Evolutionary conservation across 225 moss, liverwort and hornwort species (phyloP).

Genomic region (Anthoceros angustus): DNA sequence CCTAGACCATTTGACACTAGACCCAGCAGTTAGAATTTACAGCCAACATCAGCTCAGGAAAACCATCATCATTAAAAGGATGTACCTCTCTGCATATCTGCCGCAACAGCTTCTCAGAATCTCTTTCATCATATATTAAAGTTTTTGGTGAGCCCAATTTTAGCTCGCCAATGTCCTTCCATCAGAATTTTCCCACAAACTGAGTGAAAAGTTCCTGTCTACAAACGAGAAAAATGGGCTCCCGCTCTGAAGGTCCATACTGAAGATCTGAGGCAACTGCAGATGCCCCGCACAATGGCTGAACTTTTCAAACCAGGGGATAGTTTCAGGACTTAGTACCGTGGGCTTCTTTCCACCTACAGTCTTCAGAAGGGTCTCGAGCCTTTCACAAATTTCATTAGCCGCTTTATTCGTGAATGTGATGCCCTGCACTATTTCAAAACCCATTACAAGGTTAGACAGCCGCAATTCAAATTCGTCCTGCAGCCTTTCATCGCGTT

Average conservation of each 20-base stretch:
- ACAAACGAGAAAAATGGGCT: background rate
- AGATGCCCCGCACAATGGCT: background rate
- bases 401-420: slow-evolving; percentile 42
- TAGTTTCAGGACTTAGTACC: slow-evolving; percentile 7
- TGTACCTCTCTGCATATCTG: slow-evolving; percentile 17
- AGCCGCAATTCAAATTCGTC: background rate
- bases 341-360: slow-evolving; percentile 11
- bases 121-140: slow-evolving; percentile 28
- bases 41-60: too few relatives aligned
- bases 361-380: slow-evolving; percentile 18
- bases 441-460: too few relatives aligned
- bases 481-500: background rate
- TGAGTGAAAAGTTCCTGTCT: slow-evolving; percentile 37
- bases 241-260: background rate
- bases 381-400: slow-evolving; percentile 24
- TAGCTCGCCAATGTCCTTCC: slow-evolving; percentile 16
- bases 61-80: too few relatives aligned
- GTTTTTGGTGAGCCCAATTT: slow-evolving; percentile 17
- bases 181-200: slow-evolving; percentile 25
- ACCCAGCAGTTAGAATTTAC: background rate
- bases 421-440: slow-evolving; percentile 15
- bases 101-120: slow-evolving; percentile 16
- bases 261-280: background rate
- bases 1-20: background rate
- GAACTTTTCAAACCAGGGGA: too few relatives aligned